Base-by-base conservation (phyloP, 805 yeast genomes). In the Nakazawaea sp. region DNA sequence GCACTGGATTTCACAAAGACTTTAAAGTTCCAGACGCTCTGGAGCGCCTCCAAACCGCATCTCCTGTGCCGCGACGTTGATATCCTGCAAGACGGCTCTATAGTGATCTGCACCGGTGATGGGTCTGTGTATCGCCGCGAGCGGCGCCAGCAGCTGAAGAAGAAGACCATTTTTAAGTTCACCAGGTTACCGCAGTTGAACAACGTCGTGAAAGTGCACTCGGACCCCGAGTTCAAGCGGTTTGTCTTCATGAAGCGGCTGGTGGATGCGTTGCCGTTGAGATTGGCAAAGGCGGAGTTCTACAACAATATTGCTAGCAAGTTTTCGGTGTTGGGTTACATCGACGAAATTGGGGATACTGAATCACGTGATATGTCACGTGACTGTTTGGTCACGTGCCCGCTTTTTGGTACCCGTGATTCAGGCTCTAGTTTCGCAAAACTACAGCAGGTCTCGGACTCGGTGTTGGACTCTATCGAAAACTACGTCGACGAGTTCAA, bases 231-330 rank as follows among this genome's bases (percentile, higher is more conserved):
- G 10, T 84, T 82, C 50, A 59, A 73, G 0, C 78, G 84, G 0
- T 83, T 83, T 58, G 78, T 78, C 0, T 75, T 83, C 32, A 57
- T 84, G 12, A 69, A 81, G 44, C 80, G 78, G 44, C 88, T 82
- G 35, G 55, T 70, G 9, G 78, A 72, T 44, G 48, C 59, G n/a
- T 52, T 82, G 1, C 84, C 85, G 0, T 61, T 78, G n/a, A 54
- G 68, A 27, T 53, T 80, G 12, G 59, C 24, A 7, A 8, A 7
- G 10, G 7, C 10, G 7, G 24, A 21, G 7, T 21, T 21, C 24
- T 7, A 21, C 10, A 10, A 8, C 24, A 7, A 21, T 21, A 10
- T 21, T 7, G 7, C 24, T 21, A 7, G 10, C 10, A 7, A 21
- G 24, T 8, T 21, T 10, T 8, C 10, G 10, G 24, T 8, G 7